These are phyloP conservation scores for Microbotryum saponariae DNA, from an alignment of 1,284 basidiomycete species.

Conservation along the genomic window DNA sequence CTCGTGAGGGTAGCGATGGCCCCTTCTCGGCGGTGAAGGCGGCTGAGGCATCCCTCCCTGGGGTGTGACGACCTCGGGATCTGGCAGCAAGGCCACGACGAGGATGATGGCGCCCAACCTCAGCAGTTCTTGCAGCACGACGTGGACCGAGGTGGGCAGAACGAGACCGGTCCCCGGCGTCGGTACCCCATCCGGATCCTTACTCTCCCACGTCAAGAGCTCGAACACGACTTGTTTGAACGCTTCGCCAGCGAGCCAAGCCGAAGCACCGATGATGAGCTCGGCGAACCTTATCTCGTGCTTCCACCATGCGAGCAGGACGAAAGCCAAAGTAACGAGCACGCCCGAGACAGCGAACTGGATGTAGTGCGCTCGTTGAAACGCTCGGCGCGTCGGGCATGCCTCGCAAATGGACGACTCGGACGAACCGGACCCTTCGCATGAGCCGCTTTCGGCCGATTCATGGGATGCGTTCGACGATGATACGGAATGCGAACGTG, in stretches of 20 bases:
- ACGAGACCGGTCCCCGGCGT: conserved; percentile 2
- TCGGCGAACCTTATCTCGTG: conserved; percentile 16
- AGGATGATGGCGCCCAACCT: conserved; percentile 24
- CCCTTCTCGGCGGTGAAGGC: background rate
- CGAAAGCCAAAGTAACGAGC: conserved; percentile 13
- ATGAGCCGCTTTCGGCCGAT: no score
- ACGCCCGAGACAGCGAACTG: conserved; percentile 18
- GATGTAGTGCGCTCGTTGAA: conserved; percentile 20
- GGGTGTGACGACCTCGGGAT: background rate
- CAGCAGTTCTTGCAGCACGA: conserved; percentile 24
- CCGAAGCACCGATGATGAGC: conserved; percentile 17
- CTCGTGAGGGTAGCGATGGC: background rate
- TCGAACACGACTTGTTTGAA: conserved; percentile 25
- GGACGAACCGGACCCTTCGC: no score
- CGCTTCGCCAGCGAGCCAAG: conserved; percentile 24
- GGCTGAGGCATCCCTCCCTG: background rate
- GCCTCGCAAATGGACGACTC: no score
- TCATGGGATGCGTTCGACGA: no score
- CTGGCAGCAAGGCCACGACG: conserved; percentile 25
- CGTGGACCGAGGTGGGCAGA: conserved; percentile 23
- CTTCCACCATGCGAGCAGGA: conserved; percentile 11
- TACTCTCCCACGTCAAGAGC: conserved; percentile 7
- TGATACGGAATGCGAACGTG: no score
- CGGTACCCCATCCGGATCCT: background rate
- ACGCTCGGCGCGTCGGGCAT: conserved; percentile 10